These are phyloP conservation scores for Yamadazyma dendronema DNA, from an alignment of 1,139 yeast species.

Conservation along the genomic window DNA sequence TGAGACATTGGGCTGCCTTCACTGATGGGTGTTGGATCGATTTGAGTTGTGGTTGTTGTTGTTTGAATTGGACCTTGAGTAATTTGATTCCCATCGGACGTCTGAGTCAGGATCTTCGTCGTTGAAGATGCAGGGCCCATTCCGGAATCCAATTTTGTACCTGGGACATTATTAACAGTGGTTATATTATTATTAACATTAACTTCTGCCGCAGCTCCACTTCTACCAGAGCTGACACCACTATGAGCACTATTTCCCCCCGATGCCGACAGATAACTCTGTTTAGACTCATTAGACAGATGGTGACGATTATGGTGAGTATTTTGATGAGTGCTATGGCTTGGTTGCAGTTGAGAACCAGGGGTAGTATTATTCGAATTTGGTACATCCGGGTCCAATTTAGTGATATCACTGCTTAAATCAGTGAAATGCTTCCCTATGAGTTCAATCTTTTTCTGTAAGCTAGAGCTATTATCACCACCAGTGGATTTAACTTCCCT, in stretches of 20 bases:
- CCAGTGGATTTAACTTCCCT: constrained; percentile 4
- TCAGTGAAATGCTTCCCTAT: constrained; percentile 19
- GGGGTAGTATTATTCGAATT: background rate
- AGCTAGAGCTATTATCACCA: constrained; percentile 4
- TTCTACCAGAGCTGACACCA: background rate
- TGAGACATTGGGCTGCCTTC: background rate
- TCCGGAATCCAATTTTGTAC: background rate
- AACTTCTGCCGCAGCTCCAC: constrained; percentile 2
- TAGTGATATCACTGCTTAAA: constrained; percentile 17
- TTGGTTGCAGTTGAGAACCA: background rate
- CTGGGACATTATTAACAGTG: constrained; percentile 1
- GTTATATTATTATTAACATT: constrained; percentile 1
- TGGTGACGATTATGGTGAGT: background rate
- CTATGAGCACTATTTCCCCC: background rate
- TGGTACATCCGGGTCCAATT: constrained; percentile 8
- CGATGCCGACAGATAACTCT: background rate
- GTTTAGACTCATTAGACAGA: background rate
- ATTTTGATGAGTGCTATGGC: background rate
- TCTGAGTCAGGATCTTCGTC: constrained; percentile 1
- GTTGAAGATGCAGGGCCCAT: background rate
- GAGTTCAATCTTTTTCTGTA: constrained; percentile 14
- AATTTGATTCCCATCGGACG: background rate
- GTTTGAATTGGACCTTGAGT: constrained; percentile 2
- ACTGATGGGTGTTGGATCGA: background rate
- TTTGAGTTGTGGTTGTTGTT: constrained; percentile 5